These are phyloP conservation scores for Psilocybe cubensis DNA, from an alignment of 768 basidiomycete species.

Conservation along the genomic window DNA sequence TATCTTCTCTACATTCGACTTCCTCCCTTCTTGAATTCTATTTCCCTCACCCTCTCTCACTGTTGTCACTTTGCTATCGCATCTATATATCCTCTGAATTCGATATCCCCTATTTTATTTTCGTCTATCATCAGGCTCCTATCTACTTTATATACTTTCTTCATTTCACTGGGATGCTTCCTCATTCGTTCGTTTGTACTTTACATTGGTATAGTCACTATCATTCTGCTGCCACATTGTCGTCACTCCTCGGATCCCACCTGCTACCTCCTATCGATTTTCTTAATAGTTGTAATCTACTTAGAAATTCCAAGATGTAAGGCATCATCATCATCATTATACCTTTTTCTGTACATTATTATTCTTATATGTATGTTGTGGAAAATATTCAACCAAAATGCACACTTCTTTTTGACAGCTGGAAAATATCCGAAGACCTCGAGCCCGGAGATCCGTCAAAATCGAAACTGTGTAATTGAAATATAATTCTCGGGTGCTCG, in stretches of 20 bases:
- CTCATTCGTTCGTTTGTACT: slow-evolving; percentile 11
- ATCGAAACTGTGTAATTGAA: neutral
- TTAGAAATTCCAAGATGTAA: slow-evolving; percentile 7
- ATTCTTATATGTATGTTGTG: neutral
- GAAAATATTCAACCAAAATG: neutral
- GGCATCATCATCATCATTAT: too few species aligned
- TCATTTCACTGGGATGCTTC: slow-evolving; percentile 5
- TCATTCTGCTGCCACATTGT: neutral
- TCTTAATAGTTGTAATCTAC: neutral
- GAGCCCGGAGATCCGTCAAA: neutral
- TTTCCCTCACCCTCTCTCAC: slow-evolving; percentile 11
- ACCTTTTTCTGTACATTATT: neutral
- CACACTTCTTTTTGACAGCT: neutral
- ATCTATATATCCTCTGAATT: slow-evolving; percentile 2
- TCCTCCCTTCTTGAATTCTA: slow-evolving; percentile 10
- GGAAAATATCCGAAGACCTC: neutral
- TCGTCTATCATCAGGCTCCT: slow-evolving; percentile 3
- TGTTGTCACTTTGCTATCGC: slow-evolving; percentile 14
- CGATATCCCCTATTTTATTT: slow-evolving; percentile 6
- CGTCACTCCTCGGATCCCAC: neutral
- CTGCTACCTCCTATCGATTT: neutral
- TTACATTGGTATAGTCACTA: slow-evolving; percentile 12
- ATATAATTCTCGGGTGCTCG: slow-evolving; percentile 8
- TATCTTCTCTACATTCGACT: neutral
- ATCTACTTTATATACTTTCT: slow-evolving; percentile 8